Conservation (phyloP, 768 basidiomycete species). For the Galerina marginata region DNA sequence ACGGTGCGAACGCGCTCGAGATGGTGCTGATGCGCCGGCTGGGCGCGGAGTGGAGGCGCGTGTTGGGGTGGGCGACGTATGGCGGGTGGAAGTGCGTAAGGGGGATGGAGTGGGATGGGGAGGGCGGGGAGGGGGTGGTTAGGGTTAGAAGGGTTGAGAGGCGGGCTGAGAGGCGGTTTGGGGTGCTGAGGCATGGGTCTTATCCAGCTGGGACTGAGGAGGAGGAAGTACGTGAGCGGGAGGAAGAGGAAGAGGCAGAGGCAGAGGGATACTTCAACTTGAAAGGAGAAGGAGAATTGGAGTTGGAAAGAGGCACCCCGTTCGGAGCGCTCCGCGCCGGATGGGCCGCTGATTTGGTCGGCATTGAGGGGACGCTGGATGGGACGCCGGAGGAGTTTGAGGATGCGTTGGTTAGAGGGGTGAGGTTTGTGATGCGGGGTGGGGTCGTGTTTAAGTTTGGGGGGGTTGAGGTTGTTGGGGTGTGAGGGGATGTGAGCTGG, state of each 20-base stretch:
- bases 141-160: background rate
- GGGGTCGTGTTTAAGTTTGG: constrained; percentile 39
- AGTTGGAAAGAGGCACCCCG: constrained; percentile 56
- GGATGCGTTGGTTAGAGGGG: constrained; percentile 45
- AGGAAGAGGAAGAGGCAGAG: no score
- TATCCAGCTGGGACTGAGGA: no score
- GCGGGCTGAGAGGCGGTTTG: no score
- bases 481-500: background rate
- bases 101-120: constrained; percentile 44
- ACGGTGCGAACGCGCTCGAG: constrained; percentile 66
- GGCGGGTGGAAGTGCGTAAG: constrained; percentile 64
- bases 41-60: constrained; percentile 56
- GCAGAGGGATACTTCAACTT: no score
- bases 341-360: constrained; percentile 60
- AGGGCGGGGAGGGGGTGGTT: constrained; percentile 3
- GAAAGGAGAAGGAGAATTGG: no score
- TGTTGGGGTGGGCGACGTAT: constrained; percentile 64
- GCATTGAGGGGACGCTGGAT: constrained; percentile 42
- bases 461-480: constrained; percentile 12
- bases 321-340: constrained; percentile 60
- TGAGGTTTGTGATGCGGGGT: constrained; percentile 65
- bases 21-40: constrained; percentile 63
- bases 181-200: no score
- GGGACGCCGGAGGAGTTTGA: constrained; percentile 44
- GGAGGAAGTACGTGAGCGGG: no score